A percentile compares a stretch with the other conserved stretches of the same genome.
phyloP scores from a whole-genome alignment of 805 yeast genomes.

The Starmerella vitae region DNA sequence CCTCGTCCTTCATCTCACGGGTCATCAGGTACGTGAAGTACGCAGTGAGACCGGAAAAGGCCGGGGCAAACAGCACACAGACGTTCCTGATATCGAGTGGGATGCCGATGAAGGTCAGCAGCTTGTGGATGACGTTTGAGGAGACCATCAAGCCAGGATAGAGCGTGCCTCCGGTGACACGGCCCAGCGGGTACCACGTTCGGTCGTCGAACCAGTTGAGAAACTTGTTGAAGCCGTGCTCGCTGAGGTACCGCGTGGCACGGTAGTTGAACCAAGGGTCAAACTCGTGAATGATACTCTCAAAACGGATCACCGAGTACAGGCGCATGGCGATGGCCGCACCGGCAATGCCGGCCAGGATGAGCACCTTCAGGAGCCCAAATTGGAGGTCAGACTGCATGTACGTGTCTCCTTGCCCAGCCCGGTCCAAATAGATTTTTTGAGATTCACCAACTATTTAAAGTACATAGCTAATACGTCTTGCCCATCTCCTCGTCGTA shows the following conservation, averaged over 20 bases:
- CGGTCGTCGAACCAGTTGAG: constrained; percentile 97
- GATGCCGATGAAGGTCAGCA: constrained; percentile 48
- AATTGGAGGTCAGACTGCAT: constrained; percentile 4
- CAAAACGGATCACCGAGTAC: constrained; percentile 93
- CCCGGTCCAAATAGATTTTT: too few relatives aligned
- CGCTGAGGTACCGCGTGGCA: constrained; percentile 84
- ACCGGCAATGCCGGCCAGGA: constrained; percentile 65
- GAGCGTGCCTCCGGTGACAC: constrained; percentile 97
- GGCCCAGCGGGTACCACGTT: constrained; percentile 97
- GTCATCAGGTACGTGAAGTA: constrained; percentile 78
- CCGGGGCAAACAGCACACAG: constrained; percentile 94
- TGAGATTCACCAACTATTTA: too few relatives aligned
- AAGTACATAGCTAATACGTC: too few relatives aligned
- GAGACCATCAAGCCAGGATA: constrained; percentile 99
- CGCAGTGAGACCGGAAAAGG: constrained; percentile 86
- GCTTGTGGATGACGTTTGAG: constrained; percentile 75
- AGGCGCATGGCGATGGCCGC: constrained; percentile 87
- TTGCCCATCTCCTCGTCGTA: constrained; percentile 19
- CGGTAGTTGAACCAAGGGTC: constrained; percentile 57
- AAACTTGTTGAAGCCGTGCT: constrained; percentile 75
- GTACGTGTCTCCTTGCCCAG: background rate
- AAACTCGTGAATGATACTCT: constrained; percentile 93
- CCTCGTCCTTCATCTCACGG: constrained; percentile 72
- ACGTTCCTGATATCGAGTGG: constrained; percentile 92
- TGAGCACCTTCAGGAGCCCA: constrained; percentile 44